Percentiles rank a stretch among this genome's conserved stretches.
Evolutionary conservation across 441 rosid species (phyloP).

Genomic region (Erodium texanum): DNA sequence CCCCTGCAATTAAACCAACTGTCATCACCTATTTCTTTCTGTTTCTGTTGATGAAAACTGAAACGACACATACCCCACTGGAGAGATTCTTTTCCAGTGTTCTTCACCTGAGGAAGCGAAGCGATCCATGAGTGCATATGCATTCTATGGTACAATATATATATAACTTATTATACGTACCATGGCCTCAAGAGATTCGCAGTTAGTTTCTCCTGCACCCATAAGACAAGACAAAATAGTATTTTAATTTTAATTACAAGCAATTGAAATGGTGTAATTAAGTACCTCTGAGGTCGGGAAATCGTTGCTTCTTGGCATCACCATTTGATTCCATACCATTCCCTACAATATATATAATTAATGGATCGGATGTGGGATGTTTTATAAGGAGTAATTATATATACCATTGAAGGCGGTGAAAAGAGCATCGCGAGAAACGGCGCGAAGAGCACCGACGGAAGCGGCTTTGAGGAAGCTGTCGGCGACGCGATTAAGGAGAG

Average conservation of each 20-base stretch:
- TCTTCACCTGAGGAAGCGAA: slow-evolving; percentile 48
- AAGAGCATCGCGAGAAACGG: slow-evolving; percentile 70
- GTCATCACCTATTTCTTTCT: too few relatives aligned
- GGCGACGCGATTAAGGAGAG: slow-evolving; percentile 78
- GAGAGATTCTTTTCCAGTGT: slow-evolving; percentile 76
- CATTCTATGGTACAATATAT: too few relatives aligned
- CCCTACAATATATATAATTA: too few relatives aligned
- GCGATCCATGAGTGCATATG: too few relatives aligned
- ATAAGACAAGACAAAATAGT: too few relatives aligned
- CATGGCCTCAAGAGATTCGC: slow-evolving; percentile 73
- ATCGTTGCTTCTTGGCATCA: slow-evolving; percentile 36
- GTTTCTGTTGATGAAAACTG: too few relatives aligned
- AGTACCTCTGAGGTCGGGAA: slow-evolving; percentile 61
- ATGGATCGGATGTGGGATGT: too few relatives aligned
- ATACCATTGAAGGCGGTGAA: slow-evolving; percentile 52
- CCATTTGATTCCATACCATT: background rate
- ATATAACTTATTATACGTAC: too few relatives aligned
- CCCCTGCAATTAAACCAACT: slow-evolving; percentile 32
- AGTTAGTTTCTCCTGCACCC: slow-evolving; percentile 43
- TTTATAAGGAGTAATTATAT: too few relatives aligned
- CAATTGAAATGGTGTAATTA: too few relatives aligned
- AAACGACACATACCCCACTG: slow-evolving; percentile 95
- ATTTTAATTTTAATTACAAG: too few relatives aligned
- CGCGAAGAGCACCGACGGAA: slow-evolving; percentile 57
- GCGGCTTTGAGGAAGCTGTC: slow-evolving; percentile 88